Percentiles rank a stretch among this genome's conserved stretches.
phyloP scores from a whole-genome alignment of 169 alveolate species.

The Perkinsus olseni region DNA sequence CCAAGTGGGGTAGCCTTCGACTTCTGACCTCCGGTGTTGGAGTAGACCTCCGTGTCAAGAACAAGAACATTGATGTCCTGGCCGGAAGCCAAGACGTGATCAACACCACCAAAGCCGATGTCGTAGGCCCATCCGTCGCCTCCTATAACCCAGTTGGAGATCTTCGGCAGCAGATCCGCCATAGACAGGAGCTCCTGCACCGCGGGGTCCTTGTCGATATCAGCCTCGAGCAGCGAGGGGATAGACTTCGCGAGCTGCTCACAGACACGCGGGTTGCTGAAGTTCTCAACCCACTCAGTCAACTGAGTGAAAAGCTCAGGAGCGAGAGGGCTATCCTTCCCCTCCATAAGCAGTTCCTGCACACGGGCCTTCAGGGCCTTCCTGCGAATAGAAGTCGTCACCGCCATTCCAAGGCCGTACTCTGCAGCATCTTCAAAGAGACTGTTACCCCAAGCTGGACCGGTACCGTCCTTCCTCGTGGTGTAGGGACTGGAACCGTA shows the following conservation, averaged over 20 bases:
- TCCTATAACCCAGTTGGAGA: constrained; percentile 33
- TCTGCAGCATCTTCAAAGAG: constrained; percentile 58
- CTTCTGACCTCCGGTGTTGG: constrained; percentile 51
- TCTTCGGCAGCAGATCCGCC: constrained; percentile 31
- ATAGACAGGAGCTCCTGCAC: neutral
- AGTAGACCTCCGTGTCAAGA: constrained; percentile 50
- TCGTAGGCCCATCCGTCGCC: constrained; percentile 63
- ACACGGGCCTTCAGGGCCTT: constrained; percentile 1
- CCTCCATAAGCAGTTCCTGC: neutral
- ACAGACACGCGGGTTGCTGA: neutral
- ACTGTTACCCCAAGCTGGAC: constrained; percentile 58
- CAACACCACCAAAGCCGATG: constrained; percentile 50
- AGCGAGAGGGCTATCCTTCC: neutral
- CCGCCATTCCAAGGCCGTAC: constrained; percentile 52
- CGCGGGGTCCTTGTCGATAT: constrained; percentile 9
- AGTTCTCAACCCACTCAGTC: neutral
- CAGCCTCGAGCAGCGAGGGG: constrained; percentile 20
- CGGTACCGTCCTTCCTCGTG: constrained; percentile 9
- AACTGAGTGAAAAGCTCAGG: neutral
- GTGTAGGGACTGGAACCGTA: constrained; percentile 45
- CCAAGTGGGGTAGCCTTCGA: constrained; percentile 54
- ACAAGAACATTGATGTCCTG: constrained; percentile 37
- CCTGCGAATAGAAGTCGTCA: constrained; percentile 13
- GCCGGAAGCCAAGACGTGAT: constrained; percentile 38
- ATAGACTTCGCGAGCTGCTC: constrained; percentile 27